Evolutionary conservation across 2,329 filamentous ascomycete genomes (phyloP).

Genomic region (Verticillium longisporum): DNA sequence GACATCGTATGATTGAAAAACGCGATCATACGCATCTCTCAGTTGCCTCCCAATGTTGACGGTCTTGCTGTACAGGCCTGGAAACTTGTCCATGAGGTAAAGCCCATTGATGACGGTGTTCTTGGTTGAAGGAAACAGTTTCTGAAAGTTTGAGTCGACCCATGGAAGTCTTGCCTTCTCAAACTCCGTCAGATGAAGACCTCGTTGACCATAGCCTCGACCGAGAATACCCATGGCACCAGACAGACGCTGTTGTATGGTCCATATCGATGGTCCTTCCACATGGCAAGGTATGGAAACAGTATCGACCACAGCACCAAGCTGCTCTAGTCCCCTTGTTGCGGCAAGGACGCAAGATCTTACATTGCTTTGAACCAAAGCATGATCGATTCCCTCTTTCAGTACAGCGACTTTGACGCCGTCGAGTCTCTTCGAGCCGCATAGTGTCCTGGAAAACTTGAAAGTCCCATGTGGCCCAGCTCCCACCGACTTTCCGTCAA

Average conservation of each 20-base stretch:
- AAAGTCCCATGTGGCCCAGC: slow-evolving; percentile 20
- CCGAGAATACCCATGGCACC: slow-evolving; percentile 34
- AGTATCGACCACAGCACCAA: slow-evolving; percentile 43
- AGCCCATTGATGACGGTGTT: slow-evolving; percentile 47
- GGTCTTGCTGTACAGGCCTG: slow-evolving; percentile 38
- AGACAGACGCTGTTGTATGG: slow-evolving; percentile 36
- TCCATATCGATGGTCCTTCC: slow-evolving; percentile 43
- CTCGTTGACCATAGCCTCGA: slow-evolving; percentile 36
- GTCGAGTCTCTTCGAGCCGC: slow-evolving; percentile 14
- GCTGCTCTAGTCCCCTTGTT: slow-evolving; percentile 27
- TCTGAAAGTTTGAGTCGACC: slow-evolving; percentile 40
- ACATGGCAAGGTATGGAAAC: slow-evolving; percentile 42
- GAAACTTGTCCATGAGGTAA: slow-evolving; percentile 36
- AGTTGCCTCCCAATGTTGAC: slow-evolving; percentile 40
- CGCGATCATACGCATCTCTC: slow-evolving; percentile 36
- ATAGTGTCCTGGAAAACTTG: slow-evolving; percentile 15
- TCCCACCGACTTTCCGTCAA: slow-evolving; percentile 37
- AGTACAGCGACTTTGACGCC: slow-evolving; percentile 34
- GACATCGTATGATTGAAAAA: slow-evolving; percentile 32
- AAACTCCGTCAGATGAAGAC: slow-evolving; percentile 42
- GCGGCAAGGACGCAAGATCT: slow-evolving; percentile 33
- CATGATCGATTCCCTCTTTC: slow-evolving; percentile 34
- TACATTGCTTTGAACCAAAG: slow-evolving; percentile 30
- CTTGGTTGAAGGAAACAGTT: slow-evolving; percentile 44
- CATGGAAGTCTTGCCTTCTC: slow-evolving; percentile 39